phyloP scores from a whole-genome alignment of 495 filamentous ascomycete species.

The Trichocladium uniseriatum region DNA sequence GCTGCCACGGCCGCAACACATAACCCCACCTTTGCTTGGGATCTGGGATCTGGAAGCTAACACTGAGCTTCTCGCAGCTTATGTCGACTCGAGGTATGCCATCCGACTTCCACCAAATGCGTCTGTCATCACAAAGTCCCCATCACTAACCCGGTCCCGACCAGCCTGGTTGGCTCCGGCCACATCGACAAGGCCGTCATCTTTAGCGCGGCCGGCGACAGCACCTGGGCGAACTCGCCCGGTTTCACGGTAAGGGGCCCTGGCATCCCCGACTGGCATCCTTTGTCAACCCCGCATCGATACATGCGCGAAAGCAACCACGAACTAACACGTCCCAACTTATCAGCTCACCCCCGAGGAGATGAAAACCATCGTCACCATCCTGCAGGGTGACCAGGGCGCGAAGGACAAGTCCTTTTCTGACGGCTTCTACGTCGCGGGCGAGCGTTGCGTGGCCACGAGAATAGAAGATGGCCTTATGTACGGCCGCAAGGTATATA shows the following conservation, averaged over 20 bases:
- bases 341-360: constrained; percentile 50
- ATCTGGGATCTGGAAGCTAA: constrained; percentile 35
- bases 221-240: constrained; percentile 65
- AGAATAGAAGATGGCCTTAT: constrained; percentile 66
- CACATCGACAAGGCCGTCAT: constrained; percentile 86
- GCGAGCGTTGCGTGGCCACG: constrained; percentile 61
- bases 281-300: too few relatives aligned
- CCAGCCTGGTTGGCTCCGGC: constrained; percentile 70
- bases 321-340: background rate
- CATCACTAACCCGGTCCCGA: background rate
- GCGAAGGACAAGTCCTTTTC: constrained; percentile 38
- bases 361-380: constrained; percentile 43
- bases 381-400: constrained; percentile 31
- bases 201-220: constrained; percentile 70
- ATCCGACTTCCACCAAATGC: background rate
- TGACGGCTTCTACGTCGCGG: constrained; percentile 61
- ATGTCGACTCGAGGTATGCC: constrained; percentile 42
- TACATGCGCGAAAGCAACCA: too few relatives aligned
- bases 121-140: background rate
- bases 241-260: constrained; percentile 57
- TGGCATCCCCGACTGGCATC: constrained; percentile 4
- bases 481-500: constrained; percentile 84
- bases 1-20: background rate
- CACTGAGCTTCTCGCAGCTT: constrained; percentile 28
- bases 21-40: constrained; percentile 30